Base-by-base conservation (phyloP, 257 asterid species). In the Ligustrum vulgare region DNA sequence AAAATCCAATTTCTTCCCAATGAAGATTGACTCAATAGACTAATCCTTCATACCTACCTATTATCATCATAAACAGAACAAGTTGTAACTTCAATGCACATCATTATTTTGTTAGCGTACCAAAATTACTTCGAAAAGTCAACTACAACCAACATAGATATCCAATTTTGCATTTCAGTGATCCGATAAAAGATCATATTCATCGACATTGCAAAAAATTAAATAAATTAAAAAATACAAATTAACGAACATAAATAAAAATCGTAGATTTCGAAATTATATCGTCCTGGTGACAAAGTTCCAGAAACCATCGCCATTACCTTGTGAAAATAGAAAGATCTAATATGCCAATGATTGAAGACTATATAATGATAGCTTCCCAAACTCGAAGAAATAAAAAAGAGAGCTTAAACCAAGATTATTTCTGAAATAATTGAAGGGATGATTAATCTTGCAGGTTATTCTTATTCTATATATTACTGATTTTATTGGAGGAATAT, bases 281-380 rank as follows among this genome's bases (percentile, higher is more conserved):
- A 91, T 94, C 93, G 96, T 32, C 94, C 94, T 28, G 93, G 83
- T 13, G 93, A 84, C 79, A 89, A 82, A 56, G 89, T 94, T 64
- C 89, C 94, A 78, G 96, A 69, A 83, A 71, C 90, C 87, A 82
- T 89, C 75, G 84, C 86, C 97, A 91, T 90, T 81, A 74, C 80
- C 68, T 25, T 15, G 32, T 58, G 65, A 9, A 20, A 58, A 58
- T 58, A 5, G 65, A 58, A 22, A 66, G 36, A 43, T 37, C 70
- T 70, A 43, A 43, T 18, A 65, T 71, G 76, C 74, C 72, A 67
- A 28, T 78, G 77, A 81, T 71, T 71, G 54, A 60, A 74, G 54
- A 34, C 75, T 28, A 28, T 28, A 28, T 28, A 1, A 28, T 28
- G 31, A 28, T 1, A 28, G 31, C 31, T 28, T 28, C 31, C 31